These are phyloP conservation scores for Trametes polyzona DNA, from an alignment of 1,284 basidiomycete species.

Conservation along the genomic window DNA sequence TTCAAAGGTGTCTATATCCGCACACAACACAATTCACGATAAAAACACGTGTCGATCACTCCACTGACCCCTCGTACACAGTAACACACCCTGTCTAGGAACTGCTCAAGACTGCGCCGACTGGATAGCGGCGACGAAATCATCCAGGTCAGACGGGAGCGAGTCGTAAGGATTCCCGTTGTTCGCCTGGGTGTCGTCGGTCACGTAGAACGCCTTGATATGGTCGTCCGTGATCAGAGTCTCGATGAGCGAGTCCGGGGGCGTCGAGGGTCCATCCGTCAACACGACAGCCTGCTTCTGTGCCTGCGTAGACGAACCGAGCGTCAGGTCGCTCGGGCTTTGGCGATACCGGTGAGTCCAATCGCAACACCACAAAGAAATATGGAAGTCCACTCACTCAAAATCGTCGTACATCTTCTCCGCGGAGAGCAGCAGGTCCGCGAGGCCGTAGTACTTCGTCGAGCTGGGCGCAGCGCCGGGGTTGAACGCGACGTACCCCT, in stretches of 20 bases:
- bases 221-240: constrained; percentile 37
- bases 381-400: constrained; percentile 19
- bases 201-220: constrained; percentile 45
- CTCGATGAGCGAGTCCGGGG: constrained; percentile 41
- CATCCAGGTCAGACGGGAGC: constrained; percentile 25
- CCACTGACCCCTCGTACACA: neutral
- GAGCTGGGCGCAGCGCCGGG: constrained; percentile 24
- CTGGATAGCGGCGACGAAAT: constrained; percentile 21
- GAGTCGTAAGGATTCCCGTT: constrained; percentile 28
- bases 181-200: constrained; percentile 32
- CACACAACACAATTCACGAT: too few relatives aligned
- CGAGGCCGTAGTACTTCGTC: constrained; percentile 27
- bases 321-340: constrained; percentile 24
- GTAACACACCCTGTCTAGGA: neutral
- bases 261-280: constrained; percentile 32
- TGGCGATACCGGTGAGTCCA: neutral
- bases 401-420: constrained; percentile 31
- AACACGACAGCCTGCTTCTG: constrained; percentile 34
- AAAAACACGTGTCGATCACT: too few relatives aligned
- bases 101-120: constrained; percentile 4
- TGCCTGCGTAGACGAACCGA: constrained; percentile 26
- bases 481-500: constrained; percentile 29
- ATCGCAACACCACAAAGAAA: neutral
- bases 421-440: constrained; percentile 29
- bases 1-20: too few relatives aligned